Conservation (phyloP, 2,329 filamentous ascomycete genomes). For the Pyricularia sp. region DNA sequence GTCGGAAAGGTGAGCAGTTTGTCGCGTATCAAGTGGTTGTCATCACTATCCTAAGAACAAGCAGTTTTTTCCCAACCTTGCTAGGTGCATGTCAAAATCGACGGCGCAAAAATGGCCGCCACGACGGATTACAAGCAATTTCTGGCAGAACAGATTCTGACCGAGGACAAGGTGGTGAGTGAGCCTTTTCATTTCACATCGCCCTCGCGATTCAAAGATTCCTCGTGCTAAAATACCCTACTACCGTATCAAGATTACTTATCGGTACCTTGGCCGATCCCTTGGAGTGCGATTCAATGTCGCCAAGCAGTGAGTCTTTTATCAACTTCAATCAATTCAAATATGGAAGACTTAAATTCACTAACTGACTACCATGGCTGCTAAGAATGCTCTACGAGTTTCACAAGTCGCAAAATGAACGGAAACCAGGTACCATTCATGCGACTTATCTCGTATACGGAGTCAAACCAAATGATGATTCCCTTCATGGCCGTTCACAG, state of each 20-base stretch:
- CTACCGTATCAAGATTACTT: slow-evolving; percentile 55
- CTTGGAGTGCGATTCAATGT: slow-evolving; percentile 73
- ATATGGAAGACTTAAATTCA: not conserved
- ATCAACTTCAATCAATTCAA: not conserved
- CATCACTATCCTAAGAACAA: not conserved
- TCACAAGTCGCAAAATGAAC: slow-evolving; percentile 62
- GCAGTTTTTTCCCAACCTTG: not conserved
- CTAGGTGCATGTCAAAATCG: not conserved
- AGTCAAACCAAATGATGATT: slow-evolving; percentile 32
- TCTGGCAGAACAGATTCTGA: slow-evolving; percentile 62
- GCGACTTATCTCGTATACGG: slow-evolving; percentile 88
- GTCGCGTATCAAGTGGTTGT: not conserved
- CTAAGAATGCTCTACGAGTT: slow-evolving; percentile 77
- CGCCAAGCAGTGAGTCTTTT: slow-evolving; percentile 64
- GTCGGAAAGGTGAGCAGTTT: not conserved
- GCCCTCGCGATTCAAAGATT: slow-evolving; percentile 3
- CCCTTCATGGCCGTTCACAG: slow-evolving; percentile 11
- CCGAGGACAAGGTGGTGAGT: slow-evolving; percentile 59
- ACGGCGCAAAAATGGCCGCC: not conserved
- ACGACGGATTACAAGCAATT: slow-evolving; percentile 51
- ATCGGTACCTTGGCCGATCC: slow-evolving; percentile 70
- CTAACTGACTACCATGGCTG: not conserved
- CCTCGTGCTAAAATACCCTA: not conserved
- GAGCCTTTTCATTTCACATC: not conserved
- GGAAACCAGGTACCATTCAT: slow-evolving; percentile 61